These are phyloP conservation scores for Fusarium palustre DNA, from an alignment of 2,329 filamentous ascomycete species.

Conservation along the genomic window DNA sequence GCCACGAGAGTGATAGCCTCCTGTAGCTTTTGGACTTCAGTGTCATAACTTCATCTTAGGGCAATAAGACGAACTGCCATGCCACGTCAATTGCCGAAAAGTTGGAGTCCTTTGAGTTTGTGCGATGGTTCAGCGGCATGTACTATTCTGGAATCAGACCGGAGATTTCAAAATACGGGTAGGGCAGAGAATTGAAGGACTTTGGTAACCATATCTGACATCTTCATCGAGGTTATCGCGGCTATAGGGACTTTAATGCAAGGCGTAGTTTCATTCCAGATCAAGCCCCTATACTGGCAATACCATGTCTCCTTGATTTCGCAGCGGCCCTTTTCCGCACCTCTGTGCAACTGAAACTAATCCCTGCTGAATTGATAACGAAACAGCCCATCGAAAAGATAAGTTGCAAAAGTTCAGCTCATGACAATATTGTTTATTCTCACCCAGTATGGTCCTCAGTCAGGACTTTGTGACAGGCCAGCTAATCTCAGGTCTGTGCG, in stretches of 20 bases:
- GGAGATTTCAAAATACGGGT: not conserved
- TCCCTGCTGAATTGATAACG: not conserved
- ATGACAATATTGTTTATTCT: not conserved
- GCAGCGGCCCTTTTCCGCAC: not conserved
- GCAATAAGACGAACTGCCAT: accelerated
- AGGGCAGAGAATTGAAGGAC: not conserved
- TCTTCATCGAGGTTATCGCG: not conserved
- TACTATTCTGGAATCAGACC: not conserved
- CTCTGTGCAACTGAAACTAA: not conserved
- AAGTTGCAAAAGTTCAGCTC: not conserved
- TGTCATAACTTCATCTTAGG: not conserved
- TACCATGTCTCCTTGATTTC: not conserved
- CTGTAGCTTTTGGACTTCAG: too few species aligned
- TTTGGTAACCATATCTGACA: not conserved
- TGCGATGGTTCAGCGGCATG: not conserved
- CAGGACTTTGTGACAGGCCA: not conserved
- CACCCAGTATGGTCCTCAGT: not conserved
- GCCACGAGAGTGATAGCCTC: too few species aligned
- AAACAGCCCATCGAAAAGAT: not conserved
- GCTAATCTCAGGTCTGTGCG: not conserved
- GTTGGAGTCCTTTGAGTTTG: not conserved
- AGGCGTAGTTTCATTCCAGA: not conserved
- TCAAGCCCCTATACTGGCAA: not conserved
- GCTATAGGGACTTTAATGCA: not conserved
- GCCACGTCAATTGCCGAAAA: not conserved